phyloP scores from a whole-genome alignment of 192 early-diverging fungal genomes.

The Dissophora ornata region DNA sequence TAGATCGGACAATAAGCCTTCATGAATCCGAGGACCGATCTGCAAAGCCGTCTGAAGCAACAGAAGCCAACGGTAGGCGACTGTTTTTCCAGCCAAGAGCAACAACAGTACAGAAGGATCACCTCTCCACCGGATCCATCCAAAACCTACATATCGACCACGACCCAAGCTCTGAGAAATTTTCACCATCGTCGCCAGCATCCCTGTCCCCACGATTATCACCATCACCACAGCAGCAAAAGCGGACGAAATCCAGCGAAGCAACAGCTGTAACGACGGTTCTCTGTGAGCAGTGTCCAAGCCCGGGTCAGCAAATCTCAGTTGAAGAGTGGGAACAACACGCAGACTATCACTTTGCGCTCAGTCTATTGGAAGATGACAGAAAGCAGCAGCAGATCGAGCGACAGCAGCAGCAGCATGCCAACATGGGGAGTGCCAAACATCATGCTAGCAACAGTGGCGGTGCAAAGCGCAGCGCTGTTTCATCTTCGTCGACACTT shows the following conservation, averaged over 20 bases:
- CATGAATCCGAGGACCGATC: not conserved
- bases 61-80: not conserved
- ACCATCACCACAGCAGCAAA: not conserved
- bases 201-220: not conserved
- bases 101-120: not conserved
- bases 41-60: not conserved
- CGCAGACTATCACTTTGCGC: conserved; percentile 40
- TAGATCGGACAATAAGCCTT: not conserved
- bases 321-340: conserved; percentile 48
- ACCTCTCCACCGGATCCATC: not conserved
- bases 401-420: conserved; percentile 6
- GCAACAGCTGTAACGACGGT: not conserved
- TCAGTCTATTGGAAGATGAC: conserved; percentile 38
- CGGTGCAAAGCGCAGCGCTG: not conserved
- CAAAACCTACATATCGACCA: not conserved
- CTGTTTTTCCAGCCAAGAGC: conserved; percentile 21
- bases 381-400: conserved; percentile 34
- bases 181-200: not conserved
- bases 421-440: no score
- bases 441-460: no score
- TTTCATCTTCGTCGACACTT: no score
- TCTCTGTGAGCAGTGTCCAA: conserved; percentile 35
- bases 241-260: not conserved
- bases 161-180: not conserved
- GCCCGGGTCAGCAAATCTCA: conserved; percentile 20